Percentiles rank a stretch among this genome's conserved stretches.
Evolutionary conservation across 208 protist species (phyloP).

Genomic region (Leptomonas pyrrhocoris): DNA sequence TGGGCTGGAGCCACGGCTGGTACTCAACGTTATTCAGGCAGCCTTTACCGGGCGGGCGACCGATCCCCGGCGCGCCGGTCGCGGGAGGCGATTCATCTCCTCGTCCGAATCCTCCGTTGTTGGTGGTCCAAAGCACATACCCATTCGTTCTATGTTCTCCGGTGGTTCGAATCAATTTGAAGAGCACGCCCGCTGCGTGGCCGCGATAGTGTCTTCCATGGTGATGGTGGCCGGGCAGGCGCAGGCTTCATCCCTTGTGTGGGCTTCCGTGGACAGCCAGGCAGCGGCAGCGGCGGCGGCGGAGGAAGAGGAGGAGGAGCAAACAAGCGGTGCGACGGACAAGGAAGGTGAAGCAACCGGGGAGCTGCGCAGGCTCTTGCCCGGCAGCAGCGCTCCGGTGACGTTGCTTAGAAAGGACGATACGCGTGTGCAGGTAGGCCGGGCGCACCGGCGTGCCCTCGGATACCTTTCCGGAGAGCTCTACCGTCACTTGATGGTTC

Average conservation of each 20-base stretch:
- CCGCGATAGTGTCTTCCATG: slow-evolving; percentile 9
- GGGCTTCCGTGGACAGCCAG: not conserved
- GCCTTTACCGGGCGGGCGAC: not conserved
- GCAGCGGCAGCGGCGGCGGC: not conserved
- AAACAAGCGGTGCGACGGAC: not conserved
- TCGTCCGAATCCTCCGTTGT: too few relatives aligned
- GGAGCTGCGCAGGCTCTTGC: not conserved
- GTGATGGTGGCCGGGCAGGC: slow-evolving; percentile 10
- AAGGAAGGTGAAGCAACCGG: too few relatives aligned
- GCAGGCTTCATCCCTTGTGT: slow-evolving; percentile 25
- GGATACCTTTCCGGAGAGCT: not conserved
- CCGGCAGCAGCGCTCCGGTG: not conserved
- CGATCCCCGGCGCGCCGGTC: not conserved
- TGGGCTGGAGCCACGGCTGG: slow-evolving; percentile 19
- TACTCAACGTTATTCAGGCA: slow-evolving; percentile 7
- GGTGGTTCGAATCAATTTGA: not conserved
- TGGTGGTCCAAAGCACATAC: not conserved
- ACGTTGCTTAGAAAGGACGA: too few relatives aligned
- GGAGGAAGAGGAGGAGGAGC: not conserved
- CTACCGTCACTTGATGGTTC: not conserved
- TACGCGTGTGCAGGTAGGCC: too few relatives aligned
- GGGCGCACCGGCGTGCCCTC: slow-evolving; percentile 2
- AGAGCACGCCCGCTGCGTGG: not conserved
- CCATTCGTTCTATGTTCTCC: not conserved
- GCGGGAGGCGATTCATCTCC: too few relatives aligned